Base-by-base conservation (phyloP, 768 basidiomycete species). In the Leccinum ochraceum region DNA sequence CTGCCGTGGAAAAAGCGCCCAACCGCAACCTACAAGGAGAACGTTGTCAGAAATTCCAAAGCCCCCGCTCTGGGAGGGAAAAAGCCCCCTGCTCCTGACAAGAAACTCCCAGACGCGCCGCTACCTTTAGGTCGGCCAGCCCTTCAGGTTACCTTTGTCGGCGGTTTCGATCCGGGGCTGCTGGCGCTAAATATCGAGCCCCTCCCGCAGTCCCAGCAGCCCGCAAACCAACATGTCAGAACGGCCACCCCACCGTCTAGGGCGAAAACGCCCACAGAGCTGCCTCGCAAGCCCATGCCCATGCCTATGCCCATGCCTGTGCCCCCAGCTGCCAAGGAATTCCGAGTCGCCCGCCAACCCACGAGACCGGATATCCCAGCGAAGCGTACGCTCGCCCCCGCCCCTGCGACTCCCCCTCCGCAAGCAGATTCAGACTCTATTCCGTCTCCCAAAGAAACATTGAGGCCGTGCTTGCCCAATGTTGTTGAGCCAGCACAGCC, bases 91-190 rank as follows among this genome's bases (percentile, higher is more conserved):
- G 54, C 62, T 17, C 14, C 28, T 13, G 56, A 56, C 42, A 66
- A 67, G 62, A 61, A 46, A 10, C 68, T 63, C 46, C 66, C 66
- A 20, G 57, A 62, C n/a, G n/a, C 4, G 0, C 62, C 63, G 28
- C 5, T 2, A 8, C 39, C 22, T 7, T 9, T 11, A 26, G 0
- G 2, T n/a, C 44, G 20, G 8, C 52, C 30, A 32, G 8, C 20
- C 14, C 26, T 13, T 26, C 42, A 54, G 22, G 42, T 1, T 50
- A 61, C 63, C 30, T 86, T 86, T 64, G 69, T 85, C 34, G 84
- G 83, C 17, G 84, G 85, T 32, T 87, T 86, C 66, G 60, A 20
- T 49, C 74, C 65, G 2, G 63, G 55, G 54, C n/a, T 34, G 48
- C 37, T 65, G 7, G 54, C 60, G 4, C 24, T 55, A 54, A 67